These are phyloP conservation scores for Fraxinus platypoda DNA, from an alignment of 305 asterid species.

Conservation along the genomic window DNA sequence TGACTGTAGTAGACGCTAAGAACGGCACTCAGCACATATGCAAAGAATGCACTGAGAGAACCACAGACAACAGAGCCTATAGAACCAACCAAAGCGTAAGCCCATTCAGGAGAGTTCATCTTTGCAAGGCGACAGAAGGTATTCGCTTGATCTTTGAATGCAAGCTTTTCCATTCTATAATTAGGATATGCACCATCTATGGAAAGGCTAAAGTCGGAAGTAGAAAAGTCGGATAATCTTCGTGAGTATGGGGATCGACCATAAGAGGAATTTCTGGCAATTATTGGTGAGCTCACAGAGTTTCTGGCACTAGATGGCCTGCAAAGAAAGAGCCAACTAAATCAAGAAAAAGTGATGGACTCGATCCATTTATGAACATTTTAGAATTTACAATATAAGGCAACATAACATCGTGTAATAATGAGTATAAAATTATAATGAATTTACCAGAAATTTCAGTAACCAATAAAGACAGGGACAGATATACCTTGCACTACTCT, in stretches of 20 bases:
- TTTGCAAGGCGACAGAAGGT: slow-evolving; percentile 94
- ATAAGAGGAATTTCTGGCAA: slow-evolving; percentile 86
- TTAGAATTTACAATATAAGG: background rate
- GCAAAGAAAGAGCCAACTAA: slow-evolving; percentile 16
- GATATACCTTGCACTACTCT: slow-evolving; percentile 92
- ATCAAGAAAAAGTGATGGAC: background rate
- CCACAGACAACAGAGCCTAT: slow-evolving; percentile 93
- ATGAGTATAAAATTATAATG: background rate
- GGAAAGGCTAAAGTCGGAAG: slow-evolving; percentile 91
- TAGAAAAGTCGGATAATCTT: slow-evolving; percentile 93
- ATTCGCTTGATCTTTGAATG: slow-evolving; percentile 89
- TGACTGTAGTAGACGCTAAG: slow-evolving; percentile 94
- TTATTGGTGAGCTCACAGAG: slow-evolving; percentile 94
- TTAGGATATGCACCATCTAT: slow-evolving; percentile 72
- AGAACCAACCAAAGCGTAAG: slow-evolving; percentile 81
- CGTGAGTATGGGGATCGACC: slow-evolving; percentile 95
- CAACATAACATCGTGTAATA: background rate
- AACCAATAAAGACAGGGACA: background rate
- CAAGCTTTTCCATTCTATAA: slow-evolving; percentile 77
- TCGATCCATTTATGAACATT: background rate
- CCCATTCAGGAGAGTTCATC: slow-evolving; percentile 99
- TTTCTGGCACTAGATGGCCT: slow-evolving; percentile 99
- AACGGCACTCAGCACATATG: slow-evolving; percentile 92
- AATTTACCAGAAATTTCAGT: background rate
- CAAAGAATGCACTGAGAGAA: slow-evolving; percentile 93